phyloP scores from a whole-genome alignment of 1,284 basidiomycete genomes.

The Moesziomyces sp. region DNA sequence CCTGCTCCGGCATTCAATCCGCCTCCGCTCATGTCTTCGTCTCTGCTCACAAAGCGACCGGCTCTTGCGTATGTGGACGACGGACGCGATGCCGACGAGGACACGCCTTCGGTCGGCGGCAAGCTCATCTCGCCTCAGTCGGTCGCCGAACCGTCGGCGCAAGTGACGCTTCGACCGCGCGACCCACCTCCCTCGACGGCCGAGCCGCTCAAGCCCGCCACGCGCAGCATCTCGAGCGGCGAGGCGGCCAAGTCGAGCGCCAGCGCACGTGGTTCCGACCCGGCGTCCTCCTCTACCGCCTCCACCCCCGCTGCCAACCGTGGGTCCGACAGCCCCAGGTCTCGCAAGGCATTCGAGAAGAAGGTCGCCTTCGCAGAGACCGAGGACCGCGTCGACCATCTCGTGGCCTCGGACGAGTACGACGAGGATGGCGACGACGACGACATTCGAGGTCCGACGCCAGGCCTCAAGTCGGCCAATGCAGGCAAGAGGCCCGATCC shows the following conservation, averaged over 20 bases:
- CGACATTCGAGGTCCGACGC: constrained; percentile 4
- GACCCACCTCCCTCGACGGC: constrained; percentile 43
- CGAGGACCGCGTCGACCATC: constrained; percentile 48
- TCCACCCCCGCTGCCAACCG: background rate
- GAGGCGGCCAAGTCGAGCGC: constrained; percentile 5
- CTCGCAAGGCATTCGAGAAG: constrained; percentile 42
- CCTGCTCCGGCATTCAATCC: constrained; percentile 23
- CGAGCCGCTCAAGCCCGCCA: constrained; percentile 52
- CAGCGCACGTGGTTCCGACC: constrained; percentile 6
- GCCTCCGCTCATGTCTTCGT: constrained; percentile 34
- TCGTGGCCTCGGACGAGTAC: constrained; percentile 18
- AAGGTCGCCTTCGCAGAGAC: constrained; percentile 63
- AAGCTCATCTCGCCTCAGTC: constrained; percentile 40
- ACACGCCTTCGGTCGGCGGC: constrained; percentile 46
- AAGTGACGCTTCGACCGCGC: constrained; percentile 49
- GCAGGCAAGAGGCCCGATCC: background rate
- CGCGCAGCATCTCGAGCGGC: constrained; percentile 14
- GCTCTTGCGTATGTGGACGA: constrained; percentile 43
- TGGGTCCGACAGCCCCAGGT: constrained; percentile 13
- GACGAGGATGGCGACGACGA: constrained; percentile 44
- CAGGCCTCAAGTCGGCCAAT: background rate
- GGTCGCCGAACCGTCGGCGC: constrained; percentile 47
- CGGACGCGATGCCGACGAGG: constrained; percentile 37
- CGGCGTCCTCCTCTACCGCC: constrained; percentile 6
- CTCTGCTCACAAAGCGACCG: constrained; percentile 34